Conservation (phyloP, 164 flowering plant genomes). For the Cinnamomum chago region DNA sequence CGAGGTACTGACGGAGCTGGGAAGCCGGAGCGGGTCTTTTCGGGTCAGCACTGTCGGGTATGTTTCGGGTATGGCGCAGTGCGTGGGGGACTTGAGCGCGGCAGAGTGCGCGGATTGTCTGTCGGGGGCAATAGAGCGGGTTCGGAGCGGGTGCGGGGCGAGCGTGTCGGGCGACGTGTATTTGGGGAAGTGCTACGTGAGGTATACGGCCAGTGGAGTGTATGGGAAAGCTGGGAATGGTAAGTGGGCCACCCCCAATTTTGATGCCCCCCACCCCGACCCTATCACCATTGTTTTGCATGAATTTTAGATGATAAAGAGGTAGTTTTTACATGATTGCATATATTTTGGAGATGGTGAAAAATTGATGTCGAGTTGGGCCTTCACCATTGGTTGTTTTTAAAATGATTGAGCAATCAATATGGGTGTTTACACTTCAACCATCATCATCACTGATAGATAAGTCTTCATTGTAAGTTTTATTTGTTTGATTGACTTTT, state of each 20-base stretch:
- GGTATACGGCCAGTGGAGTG: conserved; percentile 36
- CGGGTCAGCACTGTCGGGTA: conserved; percentile 59
- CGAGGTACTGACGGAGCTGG: conserved; percentile 46
- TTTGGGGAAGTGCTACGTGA: conserved; percentile 80
- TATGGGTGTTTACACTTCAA: too few species aligned
- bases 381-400: too few species aligned
- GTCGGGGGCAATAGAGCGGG: conserved; percentile 49
- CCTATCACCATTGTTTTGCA: too few species aligned
- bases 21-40: conserved; percentile 34
- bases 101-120: conserved; percentile 71
- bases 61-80: conserved; percentile 76
- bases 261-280: too few species aligned
- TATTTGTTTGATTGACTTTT: too few species aligned
- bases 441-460: too few species aligned
- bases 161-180: conserved; percentile 68
- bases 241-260: background rate
- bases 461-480: too few species aligned
- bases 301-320: too few species aligned
- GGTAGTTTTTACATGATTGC: too few species aligned
- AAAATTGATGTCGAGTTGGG: too few species aligned
- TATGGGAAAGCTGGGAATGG: conserved; percentile 29
- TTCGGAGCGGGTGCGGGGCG: conserved; percentile 59
- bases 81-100: conserved; percentile 78
- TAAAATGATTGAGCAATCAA: too few species aligned
- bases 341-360: too few species aligned